phyloP scores from a whole-genome alignment of 306 rosid genomes.

The peach (Prunus persica) region DNA sequence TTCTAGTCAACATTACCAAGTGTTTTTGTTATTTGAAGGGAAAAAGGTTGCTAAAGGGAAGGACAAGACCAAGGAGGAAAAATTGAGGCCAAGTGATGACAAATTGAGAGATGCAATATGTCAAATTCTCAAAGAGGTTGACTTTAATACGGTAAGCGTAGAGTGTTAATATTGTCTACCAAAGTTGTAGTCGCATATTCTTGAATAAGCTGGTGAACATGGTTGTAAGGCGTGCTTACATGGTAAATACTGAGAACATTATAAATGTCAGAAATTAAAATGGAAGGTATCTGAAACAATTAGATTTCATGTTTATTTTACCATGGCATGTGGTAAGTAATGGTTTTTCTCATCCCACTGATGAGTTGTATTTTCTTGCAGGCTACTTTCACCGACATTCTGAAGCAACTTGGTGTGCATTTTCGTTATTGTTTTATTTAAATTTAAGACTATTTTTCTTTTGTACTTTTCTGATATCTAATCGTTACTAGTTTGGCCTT shows the following conservation, averaged over 20 bases:
- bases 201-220: neutral
- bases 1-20: neutral
- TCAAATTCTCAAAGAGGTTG: conserved; percentile 92
- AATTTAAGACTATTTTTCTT: neutral
- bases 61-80: conserved; percentile 64
- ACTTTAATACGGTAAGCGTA: conserved; percentile 86
- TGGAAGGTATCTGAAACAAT: neutral
- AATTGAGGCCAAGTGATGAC: conserved; percentile 59
- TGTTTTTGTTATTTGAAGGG: conserved; percentile 34
- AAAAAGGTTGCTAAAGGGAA: conserved; percentile 57
- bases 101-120: conserved; percentile 75
- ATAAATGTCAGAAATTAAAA: neutral
- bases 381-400: conserved; percentile 99
- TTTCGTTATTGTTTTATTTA: neutral
- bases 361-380: conserved; percentile 33
- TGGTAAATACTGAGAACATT: neutral
- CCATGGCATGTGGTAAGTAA: neutral
- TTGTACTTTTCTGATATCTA: neutral
- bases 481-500: neutral
- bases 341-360: neutral
- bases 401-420: conserved; percentile 76
- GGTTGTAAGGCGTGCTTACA: neutral
- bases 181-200: neutral
- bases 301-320: neutral
- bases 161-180: neutral